Percentiles rank a stretch among this genome's conserved stretches.
phyloP scores from a whole-genome alignment of 106 monocot species.

The Dendrobium huoshanense region DNA sequence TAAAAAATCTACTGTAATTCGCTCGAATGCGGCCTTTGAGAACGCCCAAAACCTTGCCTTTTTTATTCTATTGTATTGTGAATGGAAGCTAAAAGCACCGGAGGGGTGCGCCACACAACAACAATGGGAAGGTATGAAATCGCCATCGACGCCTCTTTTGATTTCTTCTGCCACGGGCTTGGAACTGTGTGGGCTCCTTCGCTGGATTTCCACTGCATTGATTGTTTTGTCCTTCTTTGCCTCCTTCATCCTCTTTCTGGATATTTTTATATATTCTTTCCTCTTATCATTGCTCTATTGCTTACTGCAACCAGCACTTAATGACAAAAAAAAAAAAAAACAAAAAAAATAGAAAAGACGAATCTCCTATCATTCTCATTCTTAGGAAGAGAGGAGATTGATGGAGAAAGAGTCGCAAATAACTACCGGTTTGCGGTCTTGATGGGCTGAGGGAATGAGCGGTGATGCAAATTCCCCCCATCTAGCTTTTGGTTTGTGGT shows the following conservation, averaged over 20 bases:
- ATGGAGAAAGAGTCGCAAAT: neutral
- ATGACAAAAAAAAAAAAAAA: neutral
- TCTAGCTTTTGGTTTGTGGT: neutral
- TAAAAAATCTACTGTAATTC: neutral
- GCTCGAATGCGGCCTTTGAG: neutral
- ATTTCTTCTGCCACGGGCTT: neutral
- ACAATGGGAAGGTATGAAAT: neutral
- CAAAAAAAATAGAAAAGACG: neutral
- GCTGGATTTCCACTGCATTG: neutral
- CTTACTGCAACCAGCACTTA: neutral
- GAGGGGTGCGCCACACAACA: too few species aligned
- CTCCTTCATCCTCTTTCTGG: neutral
- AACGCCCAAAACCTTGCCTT: neutral
- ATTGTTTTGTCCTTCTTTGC: neutral
- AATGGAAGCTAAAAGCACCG: neutral
- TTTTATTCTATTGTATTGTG: neutral
- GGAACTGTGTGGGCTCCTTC: neutral
- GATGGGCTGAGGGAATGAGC: neutral
- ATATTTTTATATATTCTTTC: neutral
- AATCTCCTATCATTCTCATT: slow-evolving; percentile 4
- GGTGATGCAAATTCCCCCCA: neutral
- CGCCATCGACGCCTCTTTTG: neutral
- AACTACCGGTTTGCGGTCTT: neutral
- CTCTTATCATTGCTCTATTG: neutral
- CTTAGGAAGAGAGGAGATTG: neutral